phyloP scores from a whole-genome alignment of 345 rosid species.

The Gossypium raimondii region DNA sequence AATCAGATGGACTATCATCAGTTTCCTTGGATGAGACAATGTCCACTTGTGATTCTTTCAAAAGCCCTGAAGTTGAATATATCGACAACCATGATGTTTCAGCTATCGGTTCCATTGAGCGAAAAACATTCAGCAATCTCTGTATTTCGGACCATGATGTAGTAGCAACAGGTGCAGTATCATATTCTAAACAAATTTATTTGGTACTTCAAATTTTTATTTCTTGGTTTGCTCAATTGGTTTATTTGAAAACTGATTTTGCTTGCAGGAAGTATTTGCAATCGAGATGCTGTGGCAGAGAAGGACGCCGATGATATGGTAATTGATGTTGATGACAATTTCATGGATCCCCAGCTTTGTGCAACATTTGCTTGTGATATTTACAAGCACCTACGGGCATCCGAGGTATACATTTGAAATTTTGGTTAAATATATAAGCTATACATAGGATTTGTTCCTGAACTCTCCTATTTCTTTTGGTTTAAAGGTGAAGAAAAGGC shows the following conservation, averaged over 20 bases:
- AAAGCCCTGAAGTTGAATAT: slow-evolving; percentile 84
- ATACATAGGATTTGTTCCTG: neutral
- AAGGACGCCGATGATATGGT: slow-evolving; percentile 43
- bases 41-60: slow-evolving; percentile 79
- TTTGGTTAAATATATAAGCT: neutral
- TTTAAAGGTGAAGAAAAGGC: slow-evolving; percentile 70
- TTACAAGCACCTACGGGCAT: slow-evolving; percentile 59
- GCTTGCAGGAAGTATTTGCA: slow-evolving; percentile 53
- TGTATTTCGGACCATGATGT: slow-evolving; percentile 49
- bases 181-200: neutral
- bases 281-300: slow-evolving; percentile 48
- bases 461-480: neutral
- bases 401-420: slow-evolving; percentile 49
- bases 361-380: slow-evolving; percentile 55
- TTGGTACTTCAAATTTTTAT: neutral
- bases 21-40: slow-evolving; percentile 70
- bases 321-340: slow-evolving; percentile 51
- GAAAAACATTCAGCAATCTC: slow-evolving; percentile 70
- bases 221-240: neutral
- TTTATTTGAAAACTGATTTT: neutral
- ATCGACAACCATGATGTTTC: slow-evolving; percentile 49
- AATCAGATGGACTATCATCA: slow-evolving; percentile 54
- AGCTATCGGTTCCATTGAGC: slow-evolving; percentile 52
- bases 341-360: slow-evolving; percentile 77
- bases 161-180: slow-evolving; percentile 37